phyloP scores from a whole-genome alignment of 208 protist species.

The Plasmodiophora brassicae region DNA sequence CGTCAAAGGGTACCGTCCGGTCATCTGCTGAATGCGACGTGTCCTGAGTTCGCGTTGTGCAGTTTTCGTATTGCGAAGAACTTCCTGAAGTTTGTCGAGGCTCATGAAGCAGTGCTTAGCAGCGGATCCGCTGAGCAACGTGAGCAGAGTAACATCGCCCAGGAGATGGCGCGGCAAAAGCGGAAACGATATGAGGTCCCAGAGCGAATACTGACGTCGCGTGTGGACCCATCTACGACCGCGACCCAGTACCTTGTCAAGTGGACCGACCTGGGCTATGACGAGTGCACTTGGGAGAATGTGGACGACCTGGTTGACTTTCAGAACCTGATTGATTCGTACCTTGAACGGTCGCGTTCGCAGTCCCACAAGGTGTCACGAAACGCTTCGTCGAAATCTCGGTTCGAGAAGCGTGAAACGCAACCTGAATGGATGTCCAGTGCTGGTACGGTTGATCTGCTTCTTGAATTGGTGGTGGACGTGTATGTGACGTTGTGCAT shows the following conservation, averaged over 20 bases:
- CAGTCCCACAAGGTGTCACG: not conserved
- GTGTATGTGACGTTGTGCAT: no score
- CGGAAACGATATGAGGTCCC: not conserved
- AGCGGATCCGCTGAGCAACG: not conserved
- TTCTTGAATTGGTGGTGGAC: no score
- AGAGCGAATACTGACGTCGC: not conserved
- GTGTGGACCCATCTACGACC: not conserved
- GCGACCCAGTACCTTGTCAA: constrained; percentile 63
- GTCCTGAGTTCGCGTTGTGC: not conserved
- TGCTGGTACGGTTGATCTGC: not conserved
- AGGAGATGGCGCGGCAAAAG: not conserved
- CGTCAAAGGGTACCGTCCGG: not conserved
- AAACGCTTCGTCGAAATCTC: no score
- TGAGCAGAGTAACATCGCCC: not conserved
- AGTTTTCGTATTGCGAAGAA: not conserved
- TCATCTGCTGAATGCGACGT: not conserved
- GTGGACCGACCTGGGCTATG: constrained; percentile 59
- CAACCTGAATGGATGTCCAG: not conserved
- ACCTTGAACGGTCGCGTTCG: not conserved
- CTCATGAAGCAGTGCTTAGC: not conserved
- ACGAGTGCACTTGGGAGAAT: constrained; percentile 61
- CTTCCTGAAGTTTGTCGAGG: not conserved
- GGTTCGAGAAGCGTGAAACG: not conserved
- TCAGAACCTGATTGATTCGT: not conserved
- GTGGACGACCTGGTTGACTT: constrained; percentile 32